A percentile compares a stretch with the other conserved stretches of the same genome.
phyloP scores from a whole-genome alignment of 768 basidiomycete species.

The Tylopilus rubrobrunneus region DNA sequence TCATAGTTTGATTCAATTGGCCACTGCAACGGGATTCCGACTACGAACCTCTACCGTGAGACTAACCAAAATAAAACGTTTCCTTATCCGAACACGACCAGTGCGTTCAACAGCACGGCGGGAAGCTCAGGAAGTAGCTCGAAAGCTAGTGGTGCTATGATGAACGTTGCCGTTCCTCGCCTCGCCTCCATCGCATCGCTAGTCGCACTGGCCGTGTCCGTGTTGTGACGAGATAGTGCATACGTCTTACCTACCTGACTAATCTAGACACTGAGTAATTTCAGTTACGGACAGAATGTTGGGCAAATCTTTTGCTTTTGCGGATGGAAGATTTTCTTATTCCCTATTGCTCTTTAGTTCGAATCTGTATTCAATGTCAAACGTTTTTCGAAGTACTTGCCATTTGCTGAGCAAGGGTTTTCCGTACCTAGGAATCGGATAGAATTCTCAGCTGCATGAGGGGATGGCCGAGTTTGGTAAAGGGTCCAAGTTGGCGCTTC shows the following conservation, averaged over 20 bases:
- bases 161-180: slow-evolving; percentile 17
- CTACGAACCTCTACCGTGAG: slow-evolving; percentile 77
- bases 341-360: slow-evolving; percentile 2
- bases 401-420: too few relatives aligned
- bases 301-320: slow-evolving; percentile 13
- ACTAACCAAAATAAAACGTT: slow-evolving; percentile 69
- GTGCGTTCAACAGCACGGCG: neutral
- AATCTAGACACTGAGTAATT: slow-evolving; percentile 14
- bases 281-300: slow-evolving; percentile 18
- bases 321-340: slow-evolving; percentile 6
- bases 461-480: slow-evolving; percentile 15
- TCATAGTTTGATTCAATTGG: slow-evolving; percentile 70
- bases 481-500: neutral
- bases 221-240: slow-evolving; percentile 16
- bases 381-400: neutral
- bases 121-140: slow-evolving; percentile 4
- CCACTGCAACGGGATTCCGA: slow-evolving; percentile 61
- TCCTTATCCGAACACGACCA: slow-evolving; percentile 44
- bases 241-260: slow-evolving; percentile 8
- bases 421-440: too few relatives aligned
- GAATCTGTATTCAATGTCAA: slow-evolving; percentile 5
- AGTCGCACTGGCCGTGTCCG: slow-evolving; percentile 9
- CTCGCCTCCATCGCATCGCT: slow-evolving; percentile 9
- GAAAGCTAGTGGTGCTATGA: slow-evolving; percentile 1
- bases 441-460: too few relatives aligned